Base-by-base conservation (phyloP, 2,329 filamentous ascomycete genomes). In the Phyllosticta paracitricarpa region DNA sequence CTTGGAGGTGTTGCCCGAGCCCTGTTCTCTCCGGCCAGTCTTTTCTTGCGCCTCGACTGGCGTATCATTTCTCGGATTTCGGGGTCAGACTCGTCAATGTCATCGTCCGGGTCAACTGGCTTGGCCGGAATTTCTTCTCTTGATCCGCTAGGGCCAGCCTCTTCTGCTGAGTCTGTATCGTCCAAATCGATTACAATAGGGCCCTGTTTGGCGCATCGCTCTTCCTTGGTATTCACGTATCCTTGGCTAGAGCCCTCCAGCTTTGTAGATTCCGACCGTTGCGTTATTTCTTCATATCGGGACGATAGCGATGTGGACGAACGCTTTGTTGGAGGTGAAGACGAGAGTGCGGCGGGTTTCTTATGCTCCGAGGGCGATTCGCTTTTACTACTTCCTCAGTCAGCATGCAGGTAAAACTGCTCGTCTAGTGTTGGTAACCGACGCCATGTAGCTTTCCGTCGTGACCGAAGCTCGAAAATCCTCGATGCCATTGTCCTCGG, bases 61-160 rank as follows among this genome's bases (percentile, higher is more conserved):
- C 56, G 60, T 58, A 62, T 67, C 7, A 74, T 61, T 19, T 66
- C 69, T n/a, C 68, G 69, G 8, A 72, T 57, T 14, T 62, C 61
- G 6, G 70, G 66, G 25, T 73, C 70, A 19, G 69, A 65, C 2
- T 67, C 65, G 61, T 75, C 71, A 35, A 73, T 69, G 8, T 69
- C 62, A 6, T 67, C 64, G 22, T 73, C 70, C 9, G 26, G 14
- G 35, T 64, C 35, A 64, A 66, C 17, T 24, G 53, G 30, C 26
- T 24, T 12, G 7, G 57, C 10, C 56, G 24, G 33, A 19, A 33
- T 48, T 28, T 28, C 22, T 22, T 17, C 56, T 19, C 24, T 51
- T 2, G 51, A n/a, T 7, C 4, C 30, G 19, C 10, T 2, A n/a
- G 24, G 10, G 14, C 35, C 22, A 19, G 24, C 33, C 24, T 51